These are phyloP conservation scores for Scleroderma bovista DNA, from an alignment of 768 basidiomycete species.

Conservation along the genomic window DNA sequence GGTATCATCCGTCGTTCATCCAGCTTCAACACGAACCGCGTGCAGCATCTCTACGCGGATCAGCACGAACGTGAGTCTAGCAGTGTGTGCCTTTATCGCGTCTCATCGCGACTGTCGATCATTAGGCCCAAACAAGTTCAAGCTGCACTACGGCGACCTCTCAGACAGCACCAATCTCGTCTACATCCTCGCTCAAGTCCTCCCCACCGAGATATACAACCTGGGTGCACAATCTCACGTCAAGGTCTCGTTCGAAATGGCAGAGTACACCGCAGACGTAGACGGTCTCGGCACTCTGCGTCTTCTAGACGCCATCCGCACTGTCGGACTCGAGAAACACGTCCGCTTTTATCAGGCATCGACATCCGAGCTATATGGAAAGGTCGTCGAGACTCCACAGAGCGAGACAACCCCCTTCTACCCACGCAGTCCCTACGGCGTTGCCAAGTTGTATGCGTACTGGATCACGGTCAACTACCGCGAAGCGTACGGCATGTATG, in stretches of 20 bases:
- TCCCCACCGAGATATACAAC: constrained; percentile 96
- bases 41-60: constrained; percentile 93
- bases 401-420: constrained; percentile 97
- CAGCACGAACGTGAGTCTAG: too few relatives aligned
- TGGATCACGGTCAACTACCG: constrained; percentile 92
- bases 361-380: constrained; percentile 95
- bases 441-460: constrained; percentile 89
- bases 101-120: background rate
- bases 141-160: constrained; percentile 87
- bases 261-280: constrained; percentile 97
- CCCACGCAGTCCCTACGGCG: constrained; percentile 95
- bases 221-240: constrained; percentile 97
- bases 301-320: constrained; percentile 92
- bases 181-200: constrained; percentile 91
- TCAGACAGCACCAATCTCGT: constrained; percentile 97
- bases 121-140: constrained; percentile 71
- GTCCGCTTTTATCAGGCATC: constrained; percentile 97
- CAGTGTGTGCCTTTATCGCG: too few relatives aligned
- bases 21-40: constrained; percentile 94
- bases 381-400: constrained; percentile 94
- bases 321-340: constrained; percentile 90
- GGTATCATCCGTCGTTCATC: constrained; percentile 97
- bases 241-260: constrained; percentile 99
- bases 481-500: constrained; percentile 95
- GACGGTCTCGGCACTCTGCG: constrained; percentile 94